Base-by-base conservation (phyloP, 371 early-diverging fungal genomes). In the Gilbertella persicaria region DNA sequence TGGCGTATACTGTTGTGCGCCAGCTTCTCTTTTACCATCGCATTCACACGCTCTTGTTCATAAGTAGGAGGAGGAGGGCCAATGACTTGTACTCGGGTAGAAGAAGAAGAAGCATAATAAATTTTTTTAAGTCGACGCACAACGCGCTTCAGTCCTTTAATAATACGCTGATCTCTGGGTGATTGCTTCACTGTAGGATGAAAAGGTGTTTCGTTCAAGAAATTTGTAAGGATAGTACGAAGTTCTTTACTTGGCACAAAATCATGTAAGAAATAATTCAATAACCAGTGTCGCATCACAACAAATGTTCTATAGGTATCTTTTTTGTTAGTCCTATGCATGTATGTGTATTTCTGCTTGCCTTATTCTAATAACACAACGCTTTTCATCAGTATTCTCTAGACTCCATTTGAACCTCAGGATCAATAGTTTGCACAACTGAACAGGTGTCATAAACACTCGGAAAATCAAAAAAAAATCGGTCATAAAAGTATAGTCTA, bases 401-500 rank as follows among this genome's bases (percentile, higher is more conserved):
- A 87, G 41, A 20, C 84, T 81, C 85, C 85, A 86, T 12, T 67
- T 72, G 44, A 84, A 84, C 3, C 88, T 72, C n/a, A 80, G 64
- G 26, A 85, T 73, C 21, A 88, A 53, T 3, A 85, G 58, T 44
- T 77, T 74, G 47, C 82, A 75, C 16, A 88, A 57, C 20, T 81
- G 75, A 14, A 78, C 38, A 5, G 86, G 82, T 0, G 83, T 68
- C 43, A 85, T 77, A 30, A 88, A 88, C 6, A 78, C 68, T 17
- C 88, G 85, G 45, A 81, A 88, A 14, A 84, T 85, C 35, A 88
- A 62, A 56, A 86, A 88, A 50, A 88, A 88, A 47, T 88, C 88
- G 28, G 85, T 82, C 71, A 88, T 70, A 42, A 85, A 81, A 2
- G 79, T 76, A 57, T 88, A 88, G 48, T 88, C 88, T 80, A 60